Evolutionary conservation across 306 rosid species (phyloP).

Genomic region (Cucumis sativus): Cucumber_9930_V3 NC_026659.2:27146501-27147000

Average conservation of each 20-base stretch:
- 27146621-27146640: neutral
- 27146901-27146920: too few relatives aligned
- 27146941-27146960: neutral
- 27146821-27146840: neutral
- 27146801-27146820: neutral
- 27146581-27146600: neutral
- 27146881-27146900: too few relatives aligned
- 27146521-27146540: neutral
- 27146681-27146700: neutral
- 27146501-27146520: neutral
- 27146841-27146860: neutral
- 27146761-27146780: neutral
- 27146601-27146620: neutral
- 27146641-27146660: neutral
- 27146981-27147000: neutral
- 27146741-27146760: neutral
- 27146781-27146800: neutral
- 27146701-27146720: too few relatives aligned
- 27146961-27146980: too few relatives aligned
- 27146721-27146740: neutral
- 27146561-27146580: neutral
- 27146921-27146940: neutral
- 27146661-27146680: slow-evolving; percentile 4
- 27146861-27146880: neutral
- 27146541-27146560: neutral